Evolutionary conservation across 2,329 filamentous ascomycete species (phyloP), one percentile per base, ranked within the genome.

Genomic region (Sporothrix mexicana): DNA sequence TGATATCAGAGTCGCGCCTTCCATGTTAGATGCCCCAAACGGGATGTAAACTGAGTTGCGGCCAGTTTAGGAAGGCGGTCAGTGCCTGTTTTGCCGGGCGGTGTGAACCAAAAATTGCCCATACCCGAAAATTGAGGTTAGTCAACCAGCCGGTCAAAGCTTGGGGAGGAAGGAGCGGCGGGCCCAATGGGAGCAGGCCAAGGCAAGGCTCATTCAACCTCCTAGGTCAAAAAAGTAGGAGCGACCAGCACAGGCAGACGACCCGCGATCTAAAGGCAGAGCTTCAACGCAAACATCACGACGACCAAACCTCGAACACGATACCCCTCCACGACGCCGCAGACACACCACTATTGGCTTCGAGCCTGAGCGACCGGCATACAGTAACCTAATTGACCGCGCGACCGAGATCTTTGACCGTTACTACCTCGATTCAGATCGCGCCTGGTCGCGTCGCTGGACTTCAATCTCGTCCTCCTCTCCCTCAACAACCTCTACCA

Each of bases 71-170:
- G 66, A 72, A 69, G 71, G 55, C 71, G 64, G 64, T 69, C n/a
- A 69, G n/a, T 2, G 6, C 9, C 0, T 0, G 20, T 74, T 74
- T 67, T 74, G 73, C 73, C 73, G 49, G 73, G 73, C 73, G 70
- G 73, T 74, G 73, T 64, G 12, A 8, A 6, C 15, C 5, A 59
- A 15, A 15, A 25, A n/a, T 51, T 10, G 57, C 51, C n/a, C 10
- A 72, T 51, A 66, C 62, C 73, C 70, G 73, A 74, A 72, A 74
- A 74, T 72, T 70, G 73, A 72, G 73, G 73, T 61, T 73, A 5
- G 43, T 9, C 3, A 36, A 36, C 30, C 1, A 20, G 43, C 64
- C 43, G 13, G 15, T 23, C 45, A 23, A 6, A 66, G 69, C 69
- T 71, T 66, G 49, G 45, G 64, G 45, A 20, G 51, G 51, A 55